phyloP scores from a whole-genome alignment of 2,329 filamentous ascomycete genomes.

The Tolypocladium pustulatum region DNA sequence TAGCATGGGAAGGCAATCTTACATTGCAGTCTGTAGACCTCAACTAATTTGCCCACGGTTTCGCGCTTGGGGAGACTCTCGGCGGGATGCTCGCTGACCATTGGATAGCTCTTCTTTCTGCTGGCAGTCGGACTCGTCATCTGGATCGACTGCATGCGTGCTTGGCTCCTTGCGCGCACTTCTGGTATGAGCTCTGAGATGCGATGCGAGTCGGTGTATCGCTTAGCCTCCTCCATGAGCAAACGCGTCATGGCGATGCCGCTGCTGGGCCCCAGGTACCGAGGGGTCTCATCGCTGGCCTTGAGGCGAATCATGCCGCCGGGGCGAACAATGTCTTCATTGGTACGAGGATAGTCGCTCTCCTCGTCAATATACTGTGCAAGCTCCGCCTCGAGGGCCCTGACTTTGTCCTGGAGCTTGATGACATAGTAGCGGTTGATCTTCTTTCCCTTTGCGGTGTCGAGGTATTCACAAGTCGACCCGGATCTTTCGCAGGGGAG shows the following conservation, averaged over 20 bases:
- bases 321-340: slow-evolving; percentile 77
- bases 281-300: slow-evolving; percentile 74
- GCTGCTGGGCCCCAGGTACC: slow-evolving; percentile 87
- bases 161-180: slow-evolving; percentile 45
- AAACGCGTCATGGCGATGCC: slow-evolving; percentile 91
- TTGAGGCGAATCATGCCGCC: slow-evolving; percentile 77
- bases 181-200: slow-evolving; percentile 89
- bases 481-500: slow-evolving; percentile 87
- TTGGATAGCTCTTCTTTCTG: slow-evolving; percentile 79
- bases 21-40: slow-evolving; percentile 82
- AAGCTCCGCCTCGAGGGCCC: slow-evolving; percentile 71
- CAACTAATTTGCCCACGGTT: slow-evolving; percentile 67
- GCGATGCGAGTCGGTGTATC: slow-evolving; percentile 79
- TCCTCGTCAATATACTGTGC: slow-evolving; percentile 70
- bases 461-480: slow-evolving; percentile 89
- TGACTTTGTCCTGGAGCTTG: slow-evolving; percentile 78
- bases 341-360: slow-evolving; percentile 55
- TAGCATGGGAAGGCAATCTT: slow-evolving; percentile 11
- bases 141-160: slow-evolving; percentile 48
- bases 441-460: slow-evolving; percentile 74
- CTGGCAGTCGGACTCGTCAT: slow-evolving; percentile 37
- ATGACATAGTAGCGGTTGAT: slow-evolving; percentile 90
- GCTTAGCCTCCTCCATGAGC: slow-evolving; percentile 93
- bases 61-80: slow-evolving; percentile 61
- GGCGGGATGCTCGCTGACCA: slow-evolving; percentile 78